These are phyloP conservation scores for Hippophae tibetana DNA, from an alignment of 306 rosid genomes.

Conservation along the genomic window DNA sequence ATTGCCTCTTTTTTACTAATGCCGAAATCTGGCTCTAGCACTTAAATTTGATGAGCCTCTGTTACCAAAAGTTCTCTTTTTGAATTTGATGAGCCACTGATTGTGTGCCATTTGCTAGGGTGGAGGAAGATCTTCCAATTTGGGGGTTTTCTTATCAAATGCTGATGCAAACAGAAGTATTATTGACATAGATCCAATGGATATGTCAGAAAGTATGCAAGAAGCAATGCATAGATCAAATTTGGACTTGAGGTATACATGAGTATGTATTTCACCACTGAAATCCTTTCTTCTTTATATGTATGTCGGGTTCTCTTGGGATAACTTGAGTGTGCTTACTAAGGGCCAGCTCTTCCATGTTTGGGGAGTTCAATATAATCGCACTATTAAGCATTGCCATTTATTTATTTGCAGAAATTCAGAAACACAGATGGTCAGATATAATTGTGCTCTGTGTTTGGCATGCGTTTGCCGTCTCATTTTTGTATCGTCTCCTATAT, in stretches of 20 bases:
- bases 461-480: no score
- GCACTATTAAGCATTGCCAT: no score
- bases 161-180: conserved; percentile 49
- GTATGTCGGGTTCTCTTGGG: neutral
- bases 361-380: no score
- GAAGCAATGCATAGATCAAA: conserved; percentile 99
- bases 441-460: no score
- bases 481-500: neutral
- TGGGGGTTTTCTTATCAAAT: conserved; percentile 79
- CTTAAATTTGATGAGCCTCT: no score
- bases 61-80: no score
- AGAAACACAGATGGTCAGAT: no score
- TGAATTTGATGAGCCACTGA: conserved; percentile 2
- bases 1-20: no score
- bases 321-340: neutral
- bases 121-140: conserved; percentile 64
- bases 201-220: conserved; percentile 95
- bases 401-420: no score
- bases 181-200: conserved; percentile 81
- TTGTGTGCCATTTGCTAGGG: conserved; percentile 47
- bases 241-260: conserved; percentile 81
- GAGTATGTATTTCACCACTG: conserved; percentile 25
- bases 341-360: no score
- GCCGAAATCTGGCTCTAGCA: no score
- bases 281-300: conserved; percentile 5